These are phyloP conservation scores for Lodderomyces orthopsilosis DNA, from an alignment of 1,139 yeast species.

Conservation along the genomic window DNA sequence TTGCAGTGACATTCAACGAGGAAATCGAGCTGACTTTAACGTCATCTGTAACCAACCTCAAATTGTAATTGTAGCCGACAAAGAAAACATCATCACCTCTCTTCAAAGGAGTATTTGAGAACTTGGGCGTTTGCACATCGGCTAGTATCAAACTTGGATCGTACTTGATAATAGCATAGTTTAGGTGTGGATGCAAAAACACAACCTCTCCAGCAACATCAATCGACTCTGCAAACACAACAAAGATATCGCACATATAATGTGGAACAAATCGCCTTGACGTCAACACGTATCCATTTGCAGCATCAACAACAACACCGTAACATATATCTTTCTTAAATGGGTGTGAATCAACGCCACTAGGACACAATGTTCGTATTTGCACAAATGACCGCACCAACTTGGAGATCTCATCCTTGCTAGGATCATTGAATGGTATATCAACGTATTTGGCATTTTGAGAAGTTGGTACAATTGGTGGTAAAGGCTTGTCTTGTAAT, in stretches of 20 bases:
- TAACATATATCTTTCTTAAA: conserved; percentile 60
- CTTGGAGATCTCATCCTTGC: conserved; percentile 49
- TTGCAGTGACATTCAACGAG: conserved; percentile 70
- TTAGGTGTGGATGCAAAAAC: conserved; percentile 84
- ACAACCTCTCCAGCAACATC: conserved; percentile 78
- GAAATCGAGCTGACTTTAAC: conserved; percentile 76
- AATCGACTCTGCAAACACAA: conserved; percentile 83
- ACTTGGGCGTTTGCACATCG: conserved; percentile 56
- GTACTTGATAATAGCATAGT: conserved; percentile 79
- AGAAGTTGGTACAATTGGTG: conserved; percentile 45
- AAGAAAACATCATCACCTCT: conserved; percentile 77
- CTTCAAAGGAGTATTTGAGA: conserved; percentile 55
- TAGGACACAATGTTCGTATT: conserved; percentile 62
- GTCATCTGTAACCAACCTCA: conserved; percentile 70
- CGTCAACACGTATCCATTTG: conserved; percentile 73
- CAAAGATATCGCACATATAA: conserved; percentile 73
- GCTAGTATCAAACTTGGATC: conserved; percentile 61
- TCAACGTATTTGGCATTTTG: conserved; percentile 71
- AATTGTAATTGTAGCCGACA: conserved; percentile 73
- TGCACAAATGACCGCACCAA: conserved; percentile 58
- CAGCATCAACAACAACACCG: conserved; percentile 81
- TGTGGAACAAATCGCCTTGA: conserved; percentile 82
- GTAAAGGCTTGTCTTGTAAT: conserved; percentile 61
- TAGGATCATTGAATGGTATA: conserved; percentile 54
- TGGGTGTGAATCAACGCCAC: conserved; percentile 73